Percentiles rank a stretch among this genome's conserved stretches.
Conservation (phyloP, 2,329 filamentous ascomycete genomes). For the Lithohypha guttulata region DNA sequence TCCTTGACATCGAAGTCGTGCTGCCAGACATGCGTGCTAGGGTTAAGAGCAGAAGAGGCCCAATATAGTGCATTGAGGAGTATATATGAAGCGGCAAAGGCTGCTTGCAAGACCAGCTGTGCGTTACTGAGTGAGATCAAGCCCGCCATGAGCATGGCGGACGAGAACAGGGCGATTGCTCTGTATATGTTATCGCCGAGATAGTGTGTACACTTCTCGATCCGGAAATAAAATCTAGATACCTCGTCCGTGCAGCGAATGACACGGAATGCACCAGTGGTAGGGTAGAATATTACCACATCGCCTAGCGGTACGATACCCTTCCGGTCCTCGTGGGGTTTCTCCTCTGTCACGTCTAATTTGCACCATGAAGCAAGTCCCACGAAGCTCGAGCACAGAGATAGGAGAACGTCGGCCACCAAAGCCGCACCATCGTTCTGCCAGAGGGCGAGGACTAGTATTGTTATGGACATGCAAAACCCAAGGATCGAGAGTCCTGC, state of each 20-base stretch:
- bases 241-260: constrained; percentile 51
- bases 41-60: constrained; percentile 34
- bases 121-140: constrained; percentile 54
- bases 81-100: constrained; percentile 49
- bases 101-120: constrained; percentile 49
- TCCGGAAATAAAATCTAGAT: constrained; percentile 52
- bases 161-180: constrained; percentile 46
- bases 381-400: constrained; percentile 43
- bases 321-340: constrained; percentile 24
- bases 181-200: constrained; percentile 40
- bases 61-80: constrained; percentile 51
- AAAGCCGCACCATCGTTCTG: constrained; percentile 45
- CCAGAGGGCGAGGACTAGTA: constrained; percentile 42
- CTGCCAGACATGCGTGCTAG: constrained; percentile 13
- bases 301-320: constrained; percentile 43
- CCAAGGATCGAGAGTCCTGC: constrained; percentile 23
- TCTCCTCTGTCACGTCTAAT: constrained; percentile 43
- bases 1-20: constrained; percentile 12
- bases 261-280: constrained; percentile 48
- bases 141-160: constrained; percentile 50
- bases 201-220: constrained; percentile 49
- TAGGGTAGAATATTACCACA: constrained; percentile 49
- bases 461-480: constrained; percentile 45
- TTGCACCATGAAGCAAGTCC: constrained; percentile 50
- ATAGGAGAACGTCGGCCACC: constrained; percentile 43